phyloP scores from a whole-genome alignment of 2,329 filamentous ascomycete species.

The Knufia petricola region DNA sequence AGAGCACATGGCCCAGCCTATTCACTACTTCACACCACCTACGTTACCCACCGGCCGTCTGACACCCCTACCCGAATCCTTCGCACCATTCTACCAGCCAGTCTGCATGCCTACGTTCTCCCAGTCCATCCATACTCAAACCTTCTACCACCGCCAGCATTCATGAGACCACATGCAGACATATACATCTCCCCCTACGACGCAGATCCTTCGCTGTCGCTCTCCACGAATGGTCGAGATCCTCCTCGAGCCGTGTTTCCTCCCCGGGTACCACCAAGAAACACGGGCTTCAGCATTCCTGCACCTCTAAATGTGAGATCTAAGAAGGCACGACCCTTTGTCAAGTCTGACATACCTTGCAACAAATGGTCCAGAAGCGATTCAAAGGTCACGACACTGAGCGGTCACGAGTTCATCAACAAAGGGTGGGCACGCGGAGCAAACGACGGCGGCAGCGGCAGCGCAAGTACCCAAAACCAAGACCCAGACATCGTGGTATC shows the following conservation, averaged over 20 bases:
- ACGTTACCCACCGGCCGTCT: neutral
- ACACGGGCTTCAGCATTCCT: neutral
- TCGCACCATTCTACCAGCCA: neutral
- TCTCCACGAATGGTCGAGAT: neutral
- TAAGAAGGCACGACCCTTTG: neutral
- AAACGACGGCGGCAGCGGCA: neutral
- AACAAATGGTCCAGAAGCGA: constrained; percentile 4
- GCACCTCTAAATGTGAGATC: neutral
- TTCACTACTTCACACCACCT: neutral
- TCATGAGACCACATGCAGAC: neutral
- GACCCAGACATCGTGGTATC: neutral
- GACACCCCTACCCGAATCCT: neutral
- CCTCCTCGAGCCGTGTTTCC: neutral
- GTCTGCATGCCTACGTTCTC: neutral
- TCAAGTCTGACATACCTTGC: neutral
- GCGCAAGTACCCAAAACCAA: neutral
- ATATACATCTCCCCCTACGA: constrained; percentile 8
- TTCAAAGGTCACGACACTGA: neutral
- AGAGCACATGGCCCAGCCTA: neutral
- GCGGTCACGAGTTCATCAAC: neutral
- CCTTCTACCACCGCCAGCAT: neutral
- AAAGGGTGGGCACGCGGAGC: neutral
- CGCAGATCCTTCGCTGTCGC: neutral
- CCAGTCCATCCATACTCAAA: constrained; percentile 1
- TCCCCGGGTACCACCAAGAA: neutral